phyloP scores from a whole-genome alignment of 345 rosid species.

The Boechera retrofracta region DNA sequence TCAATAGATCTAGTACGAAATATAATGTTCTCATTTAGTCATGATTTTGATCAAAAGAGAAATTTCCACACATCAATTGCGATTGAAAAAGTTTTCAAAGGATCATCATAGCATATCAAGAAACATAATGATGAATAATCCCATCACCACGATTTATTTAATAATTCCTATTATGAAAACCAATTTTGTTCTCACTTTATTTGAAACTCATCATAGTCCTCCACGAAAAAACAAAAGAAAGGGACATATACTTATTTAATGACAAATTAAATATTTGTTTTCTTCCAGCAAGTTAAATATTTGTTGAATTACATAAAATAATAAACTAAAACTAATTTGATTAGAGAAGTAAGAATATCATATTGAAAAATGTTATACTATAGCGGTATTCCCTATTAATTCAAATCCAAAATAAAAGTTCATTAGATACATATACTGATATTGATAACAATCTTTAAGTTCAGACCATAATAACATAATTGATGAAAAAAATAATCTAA shows the following conservation, averaged over 20 bases:
- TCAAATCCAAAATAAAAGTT: not conserved
- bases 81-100: conserved; percentile 43
- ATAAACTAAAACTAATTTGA: not conserved
- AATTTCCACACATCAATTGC: conserved; percentile 42
- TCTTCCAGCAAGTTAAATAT: not conserved
- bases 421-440: not conserved
- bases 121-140: conserved; percentile 46
- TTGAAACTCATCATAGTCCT: conserved; percentile 36
- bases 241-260: not conserved
- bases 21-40: conserved; percentile 28
- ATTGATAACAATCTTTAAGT: conserved; percentile 1
- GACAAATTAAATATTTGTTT: not conserved
- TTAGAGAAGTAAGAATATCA: not conserved
- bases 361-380: not conserved
- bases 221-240: conserved; percentile 1
- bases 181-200: conserved; percentile 23
- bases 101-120: conserved; percentile 41
- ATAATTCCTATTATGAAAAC: conserved; percentile 25
- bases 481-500: not conserved
- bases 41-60: conserved; percentile 46
- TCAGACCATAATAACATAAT: not conserved
- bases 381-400: not conserved
- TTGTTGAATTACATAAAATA: not conserved
- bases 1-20: conserved; percentile 12
- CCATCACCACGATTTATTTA: conserved; percentile 40